Evolutionary conservation across 805 yeast genomes (phyloP), one percentile per base, ranked within the genome.

Genomic region (Candida tibetensis): DNA sequence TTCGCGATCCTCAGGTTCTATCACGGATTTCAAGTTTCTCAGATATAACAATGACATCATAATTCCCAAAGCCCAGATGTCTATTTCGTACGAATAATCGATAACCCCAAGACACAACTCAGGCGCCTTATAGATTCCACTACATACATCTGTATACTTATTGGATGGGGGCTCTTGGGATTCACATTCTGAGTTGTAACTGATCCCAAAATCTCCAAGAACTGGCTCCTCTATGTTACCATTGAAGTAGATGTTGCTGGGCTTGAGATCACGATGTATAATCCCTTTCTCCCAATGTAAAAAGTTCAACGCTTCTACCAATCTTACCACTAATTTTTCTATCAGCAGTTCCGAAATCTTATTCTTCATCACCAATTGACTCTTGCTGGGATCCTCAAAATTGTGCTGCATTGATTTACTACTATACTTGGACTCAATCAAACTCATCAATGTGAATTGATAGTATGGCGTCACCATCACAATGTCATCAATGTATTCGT

Each of bases 21-120:
- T 61, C n/a, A 51, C 48, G 7, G 68, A 59, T 7, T 44, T 42
- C 13, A 66, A 61, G 21, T 49, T 38, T 4, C 30, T 21, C 16
- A 71, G 64, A 45, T 72, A 72, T 21, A 87, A 46, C 31, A 73
- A 55, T n/a, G 81, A 76, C 34, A 81, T 48, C 2, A 85, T 51
- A 8, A 87, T 72, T 0, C 87, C 95, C 14, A 77, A 54, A 1
- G 85, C 65, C 95, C 95, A 86, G 12, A 84, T 65, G 49, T 86
- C 95, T 6, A 85, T 64, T 28, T 70, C 77, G 26, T 52, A 55
- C 2, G 72, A 61, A 51, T 86, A 86, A 42, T 69, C 64, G 1
- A 64, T 44, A n/a, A 74, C 59, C 0, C 86, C 85, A 35, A 84
- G 72, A 29, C 85, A 63, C 32, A 83, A 60, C 51, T 86, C 95